A percentile compares a stretch with the other conserved stretches of the same genome.
Evolutionary conservation across 495 filamentous ascomycete species (phyloP).

Genomic region (Friedmanniomyces endolithicus): DNA sequence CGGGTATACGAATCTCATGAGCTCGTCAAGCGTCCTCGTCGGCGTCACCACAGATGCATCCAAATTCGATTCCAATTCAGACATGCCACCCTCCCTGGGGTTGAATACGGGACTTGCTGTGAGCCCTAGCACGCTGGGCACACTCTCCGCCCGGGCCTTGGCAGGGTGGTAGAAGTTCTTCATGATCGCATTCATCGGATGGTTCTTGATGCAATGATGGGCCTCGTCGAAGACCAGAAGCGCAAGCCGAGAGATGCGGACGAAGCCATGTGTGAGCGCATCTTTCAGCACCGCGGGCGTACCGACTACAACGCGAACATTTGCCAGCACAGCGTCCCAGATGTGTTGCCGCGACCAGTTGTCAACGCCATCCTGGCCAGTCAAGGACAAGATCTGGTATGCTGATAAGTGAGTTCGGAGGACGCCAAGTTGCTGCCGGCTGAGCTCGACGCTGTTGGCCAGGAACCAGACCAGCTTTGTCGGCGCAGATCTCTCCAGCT

Average conservation of each 20-base stretch:
- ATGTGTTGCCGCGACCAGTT: conserved; percentile 57
- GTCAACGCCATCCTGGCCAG: conserved; percentile 56
- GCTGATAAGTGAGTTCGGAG: conserved; percentile 50
- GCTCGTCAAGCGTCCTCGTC: conserved; percentile 54
- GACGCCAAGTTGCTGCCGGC: conserved; percentile 57
- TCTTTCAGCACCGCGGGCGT: conserved; percentile 69
- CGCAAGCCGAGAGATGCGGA: conserved; percentile 50
- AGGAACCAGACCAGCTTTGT: conserved; percentile 73
- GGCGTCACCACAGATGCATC: conserved; percentile 63
- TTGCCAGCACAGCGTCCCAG: conserved; percentile 61
- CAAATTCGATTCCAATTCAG: conserved; percentile 61
- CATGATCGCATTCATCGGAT: conserved; percentile 72
- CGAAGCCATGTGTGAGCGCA: conserved; percentile 69
- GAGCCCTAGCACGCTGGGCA: conserved; percentile 70
- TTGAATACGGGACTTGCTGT: conserved; percentile 72
- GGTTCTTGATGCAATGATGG: conserved; percentile 52
- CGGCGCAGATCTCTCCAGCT: conserved; percentile 51
- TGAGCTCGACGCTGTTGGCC: conserved; percentile 63
- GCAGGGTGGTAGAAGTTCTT: conserved; percentile 53
- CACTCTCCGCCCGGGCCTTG: conserved; percentile 25
- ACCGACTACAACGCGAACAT: conserved; percentile 61
- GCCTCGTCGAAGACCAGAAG: conserved; percentile 87
- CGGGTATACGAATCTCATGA: conserved; percentile 53
- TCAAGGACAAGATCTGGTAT: conserved; percentile 51
- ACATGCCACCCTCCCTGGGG: conserved; percentile 39